Evolutionary conservation across 2,329 filamentous ascomycete genomes (phyloP).

Genomic region (Tolypocladium ophioglossoides): DNA sequence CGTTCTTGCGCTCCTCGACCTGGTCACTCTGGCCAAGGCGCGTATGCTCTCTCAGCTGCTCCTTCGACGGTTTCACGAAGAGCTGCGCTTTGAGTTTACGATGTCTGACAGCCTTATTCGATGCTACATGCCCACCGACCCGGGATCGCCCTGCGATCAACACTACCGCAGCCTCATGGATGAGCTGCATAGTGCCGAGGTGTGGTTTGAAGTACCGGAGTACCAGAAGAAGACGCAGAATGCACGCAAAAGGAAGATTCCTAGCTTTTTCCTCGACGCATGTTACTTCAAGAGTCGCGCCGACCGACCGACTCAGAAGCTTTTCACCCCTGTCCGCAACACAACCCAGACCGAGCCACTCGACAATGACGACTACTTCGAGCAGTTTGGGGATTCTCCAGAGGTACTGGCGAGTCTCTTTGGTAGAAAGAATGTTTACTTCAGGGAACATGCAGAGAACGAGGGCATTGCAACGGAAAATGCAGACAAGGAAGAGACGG

Average conservation of each 20-base stretch:
- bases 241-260: background rate
- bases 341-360: background rate
- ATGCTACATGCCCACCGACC: conserved; percentile 2
- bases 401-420: background rate
- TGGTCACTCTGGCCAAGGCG: background rate
- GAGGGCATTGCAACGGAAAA: background rate
- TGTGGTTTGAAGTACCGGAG: background rate
- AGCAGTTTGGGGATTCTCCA: background rate
- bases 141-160: background rate
- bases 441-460: background rate
- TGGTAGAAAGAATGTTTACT: background rate
- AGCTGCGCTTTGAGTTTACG: conserved; percentile 1
- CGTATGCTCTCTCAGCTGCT: background rate
- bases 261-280: background rate
- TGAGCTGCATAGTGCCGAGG: background rate
- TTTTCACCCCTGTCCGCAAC: background rate
- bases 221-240: background rate
- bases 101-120: conserved; percentile 1
- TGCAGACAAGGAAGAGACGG: no score
- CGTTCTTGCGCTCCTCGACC: background rate
- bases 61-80: background rate
- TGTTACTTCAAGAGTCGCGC: background rate
- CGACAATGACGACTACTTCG: background rate
- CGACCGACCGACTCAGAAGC: background rate
- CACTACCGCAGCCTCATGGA: background rate